Base-by-base conservation (phyloP, 176 grass and related monocot species). In the Paspalum vaginatum region DNA sequence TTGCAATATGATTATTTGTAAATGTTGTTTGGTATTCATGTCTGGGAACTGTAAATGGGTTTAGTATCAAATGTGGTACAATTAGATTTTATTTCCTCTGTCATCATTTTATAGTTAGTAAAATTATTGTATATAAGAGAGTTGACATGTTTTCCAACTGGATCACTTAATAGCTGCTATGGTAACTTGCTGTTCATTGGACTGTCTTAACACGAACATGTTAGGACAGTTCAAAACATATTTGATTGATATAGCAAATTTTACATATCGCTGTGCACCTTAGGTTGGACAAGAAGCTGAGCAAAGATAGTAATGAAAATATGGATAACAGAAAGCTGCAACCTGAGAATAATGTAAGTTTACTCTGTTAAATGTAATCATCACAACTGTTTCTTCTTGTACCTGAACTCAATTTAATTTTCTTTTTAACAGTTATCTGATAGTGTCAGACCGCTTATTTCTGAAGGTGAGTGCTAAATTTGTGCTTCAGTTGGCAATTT, bases 251-350 rank as follows among this genome's bases (percentile, higher is more conserved):
- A 18, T 15, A 39, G 4, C 61, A 55, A 41, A n/a, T 65, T 37
- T 79, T 27, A 79, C 12, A 25, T 40, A n/a, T 22, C 66, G 18
- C 53, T 79, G 7, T 82, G 17, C 41, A 73, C 40, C 25, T 65
- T 71, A 92, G 90, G 83, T 80, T 84, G 75, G 79, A 83, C 79
- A 76, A 72, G 14, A 89, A 89, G 76, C 16, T 59, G 59, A 83
- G 27, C 71, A 92, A 77, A 80, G 75, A 71, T 76, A 44, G 60
- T 16, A 82, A 73, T 24, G 56, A 71, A 16, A 77, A 62, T 64
- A 83, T 83, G 43, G 53, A 54, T 55, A 75, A 14, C 48, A 71
- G 50, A 52, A 89, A 61, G 68, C 74, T 80, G 43, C 83, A 63
- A 75, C n/a, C 58, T 52, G 75, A 83, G 46, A 83, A 64, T 52